phyloP scores from a whole-genome alignment of 495 filamentous ascomycete species.

The Hypoxylon subgilvum region DNA sequence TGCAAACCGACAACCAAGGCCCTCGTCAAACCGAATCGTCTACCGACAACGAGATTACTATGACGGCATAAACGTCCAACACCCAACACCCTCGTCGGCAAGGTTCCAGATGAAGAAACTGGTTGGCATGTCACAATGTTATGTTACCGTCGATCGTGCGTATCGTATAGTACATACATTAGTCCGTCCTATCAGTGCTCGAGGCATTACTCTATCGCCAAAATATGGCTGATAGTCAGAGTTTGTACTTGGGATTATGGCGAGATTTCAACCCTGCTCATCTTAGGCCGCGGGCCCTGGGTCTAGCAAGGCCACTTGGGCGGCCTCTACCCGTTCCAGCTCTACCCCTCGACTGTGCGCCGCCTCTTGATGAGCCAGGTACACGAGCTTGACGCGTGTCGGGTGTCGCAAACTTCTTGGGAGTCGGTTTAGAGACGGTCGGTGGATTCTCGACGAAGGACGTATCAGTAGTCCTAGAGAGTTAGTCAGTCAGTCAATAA shows the following conservation, averaged over 20 bases:
- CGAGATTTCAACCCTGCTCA: slow-evolving; percentile 22
- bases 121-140: neutral
- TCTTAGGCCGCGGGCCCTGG: slow-evolving; percentile 41
- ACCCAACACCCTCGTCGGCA: neutral
- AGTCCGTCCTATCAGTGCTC: neutral
- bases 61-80: slow-evolving; percentile 28
- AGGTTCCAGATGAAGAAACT: neutral
- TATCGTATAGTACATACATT: neutral
- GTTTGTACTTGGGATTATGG: neutral
- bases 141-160: neutral
- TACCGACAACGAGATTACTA: slow-evolving; percentile 37
- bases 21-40: slow-evolving; percentile 18
- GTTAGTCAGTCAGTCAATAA: too few species aligned
- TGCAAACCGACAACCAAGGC: slow-evolving; percentile 65
- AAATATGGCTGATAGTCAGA: neutral
- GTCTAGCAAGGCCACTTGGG: slow-evolving; percentile 38
- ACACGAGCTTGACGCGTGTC: slow-evolving; percentile 51
- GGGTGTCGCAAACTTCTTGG: slow-evolving; percentile 66
- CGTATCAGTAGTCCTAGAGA: slow-evolving; percentile 83
- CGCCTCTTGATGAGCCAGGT: slow-evolving; percentile 49
- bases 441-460: slow-evolving; percentile 91
- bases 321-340: slow-evolving; percentile 36
- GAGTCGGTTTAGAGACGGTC: slow-evolving; percentile 68
- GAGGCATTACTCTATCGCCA: neutral
- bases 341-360: slow-evolving; percentile 41